Conservation (phyloP, 164 flowering plant species). For the Vitis rotundifolia region DNA sequence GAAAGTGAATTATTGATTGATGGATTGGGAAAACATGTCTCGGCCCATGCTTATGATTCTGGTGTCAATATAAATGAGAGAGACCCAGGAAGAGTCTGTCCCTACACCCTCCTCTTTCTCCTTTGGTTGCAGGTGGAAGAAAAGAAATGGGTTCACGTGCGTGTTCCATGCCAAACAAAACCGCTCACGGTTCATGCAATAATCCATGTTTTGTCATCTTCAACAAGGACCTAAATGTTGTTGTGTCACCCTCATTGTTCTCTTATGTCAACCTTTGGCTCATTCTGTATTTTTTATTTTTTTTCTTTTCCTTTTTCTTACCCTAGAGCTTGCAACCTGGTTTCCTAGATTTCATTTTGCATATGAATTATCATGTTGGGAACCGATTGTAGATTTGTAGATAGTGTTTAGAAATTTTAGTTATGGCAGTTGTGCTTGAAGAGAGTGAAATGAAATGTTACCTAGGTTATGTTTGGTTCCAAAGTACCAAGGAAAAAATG, state of each 20-base stretch:
- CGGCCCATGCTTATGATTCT: constrained; percentile 32
- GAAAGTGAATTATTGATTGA: constrained; percentile 26
- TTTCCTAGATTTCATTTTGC: too few relatives aligned
- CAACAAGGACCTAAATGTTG: constrained; percentile 11
- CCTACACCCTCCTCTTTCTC: constrained; percentile 9
- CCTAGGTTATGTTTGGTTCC: too few relatives aligned
- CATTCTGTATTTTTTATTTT: too few relatives aligned
- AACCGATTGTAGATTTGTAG: too few relatives aligned
- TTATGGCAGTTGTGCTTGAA: too few relatives aligned
- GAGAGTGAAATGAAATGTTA: too few relatives aligned
- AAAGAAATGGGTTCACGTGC: constrained; percentile 21
- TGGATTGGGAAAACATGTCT: constrained; percentile 30
- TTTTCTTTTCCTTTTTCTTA: too few relatives aligned
- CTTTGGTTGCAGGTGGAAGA: background rate
- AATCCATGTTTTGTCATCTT: constrained; percentile 27
- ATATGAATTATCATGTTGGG: too few relatives aligned
- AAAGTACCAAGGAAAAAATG: too few relatives aligned
- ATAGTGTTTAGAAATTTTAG: too few relatives aligned
- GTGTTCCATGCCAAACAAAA: constrained; percentile 26
- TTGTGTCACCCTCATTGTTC: background rate
- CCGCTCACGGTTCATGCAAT: constrained; percentile 20
- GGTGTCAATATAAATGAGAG: constrained; percentile 11
- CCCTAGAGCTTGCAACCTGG: too few relatives aligned
- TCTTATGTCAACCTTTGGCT: background rate
- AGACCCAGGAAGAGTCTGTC: constrained; percentile 9